A percentile compares a stretch with the other conserved stretches of the same genome.
phyloP scores from a whole-genome alignment of 306 rosid species.

The Mucuna pruriens region DNA sequence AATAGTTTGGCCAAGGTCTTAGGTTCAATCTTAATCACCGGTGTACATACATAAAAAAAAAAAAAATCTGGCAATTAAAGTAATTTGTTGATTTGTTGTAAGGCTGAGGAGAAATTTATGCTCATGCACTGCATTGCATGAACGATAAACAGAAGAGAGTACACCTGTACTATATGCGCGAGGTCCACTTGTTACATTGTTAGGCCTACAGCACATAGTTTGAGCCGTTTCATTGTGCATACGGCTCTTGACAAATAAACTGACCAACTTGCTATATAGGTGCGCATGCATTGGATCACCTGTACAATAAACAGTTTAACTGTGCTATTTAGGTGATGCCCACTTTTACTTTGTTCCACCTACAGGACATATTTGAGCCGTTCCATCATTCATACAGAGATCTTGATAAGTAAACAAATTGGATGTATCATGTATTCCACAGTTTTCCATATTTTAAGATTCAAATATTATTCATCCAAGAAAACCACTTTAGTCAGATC shows the following conservation, averaged over 20 bases:
- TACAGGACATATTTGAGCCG: background rate
- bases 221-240: background rate
- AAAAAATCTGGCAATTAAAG: background rate
- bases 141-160: background rate
- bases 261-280: background rate
- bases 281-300: background rate
- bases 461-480: background rate
- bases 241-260: background rate
- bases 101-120: background rate
- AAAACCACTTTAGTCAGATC: background rate
- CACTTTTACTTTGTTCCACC: background rate
- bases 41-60: no score
- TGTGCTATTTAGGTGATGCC: background rate
- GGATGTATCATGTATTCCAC: background rate
- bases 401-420: background rate
- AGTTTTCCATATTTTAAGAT: slow-evolving; percentile 4
- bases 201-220: background rate
- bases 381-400: background rate
- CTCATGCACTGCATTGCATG: background rate
- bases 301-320: background rate
- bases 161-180: background rate
- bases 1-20: no score
- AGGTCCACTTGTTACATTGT: background rate
- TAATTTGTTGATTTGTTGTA: background rate
- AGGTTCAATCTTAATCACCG: no score